phyloP scores from a whole-genome alignment of 2,329 filamentous ascomycete species.

The Rhynchosporium secalis region DNA sequence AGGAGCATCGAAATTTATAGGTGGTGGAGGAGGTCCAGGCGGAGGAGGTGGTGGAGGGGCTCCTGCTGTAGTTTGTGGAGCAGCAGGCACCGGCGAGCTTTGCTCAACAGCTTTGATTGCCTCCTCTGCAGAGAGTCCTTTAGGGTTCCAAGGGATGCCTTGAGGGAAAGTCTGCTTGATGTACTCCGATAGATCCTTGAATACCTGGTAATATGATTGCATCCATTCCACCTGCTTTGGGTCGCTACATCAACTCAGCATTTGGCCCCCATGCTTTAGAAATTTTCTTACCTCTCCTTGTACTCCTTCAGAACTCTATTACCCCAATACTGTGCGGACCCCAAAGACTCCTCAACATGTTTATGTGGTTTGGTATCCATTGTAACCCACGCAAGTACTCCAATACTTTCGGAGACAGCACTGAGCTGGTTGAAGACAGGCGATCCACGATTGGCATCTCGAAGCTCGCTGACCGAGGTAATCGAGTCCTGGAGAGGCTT shows the following conservation, averaged over 20 bases:
- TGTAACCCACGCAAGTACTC: conserved; percentile 86
- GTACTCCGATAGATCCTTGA: conserved; percentile 80
- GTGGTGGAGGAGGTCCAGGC: conserved; percentile 58
- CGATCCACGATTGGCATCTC: conserved; percentile 76
- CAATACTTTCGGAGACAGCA: conserved; percentile 86
- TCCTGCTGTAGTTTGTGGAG: conserved; percentile 51
- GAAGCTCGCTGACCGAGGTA: conserved; percentile 74
- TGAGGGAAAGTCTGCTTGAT: conserved; percentile 78
- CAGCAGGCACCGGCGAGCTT: conserved; percentile 42
- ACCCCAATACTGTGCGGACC: conserved; percentile 87
- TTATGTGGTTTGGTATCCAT: conserved; percentile 81
- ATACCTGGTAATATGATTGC: conserved; percentile 87
- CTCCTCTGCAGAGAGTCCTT: conserved; percentile 71
- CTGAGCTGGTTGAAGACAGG: conserved; percentile 79
- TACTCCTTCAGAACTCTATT: conserved; percentile 91
- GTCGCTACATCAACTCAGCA: conserved; percentile 55
- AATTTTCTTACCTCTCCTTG: conserved; percentile 68
- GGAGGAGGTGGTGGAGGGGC: conserved; percentile 66
- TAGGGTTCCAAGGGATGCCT: conserved; percentile 84
- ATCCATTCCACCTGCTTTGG: conserved; percentile 83
- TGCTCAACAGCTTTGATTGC: conserved; percentile 61
- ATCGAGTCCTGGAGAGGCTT: conserved; percentile 85
- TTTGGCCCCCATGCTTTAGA: no score
- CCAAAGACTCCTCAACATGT: conserved; percentile 79
- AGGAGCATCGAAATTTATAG: conserved; percentile 54